Evolutionary conservation across 805 yeast genomes (phyloP).

Genomic region (Cyberlindnera xylosilytica): DNA sequence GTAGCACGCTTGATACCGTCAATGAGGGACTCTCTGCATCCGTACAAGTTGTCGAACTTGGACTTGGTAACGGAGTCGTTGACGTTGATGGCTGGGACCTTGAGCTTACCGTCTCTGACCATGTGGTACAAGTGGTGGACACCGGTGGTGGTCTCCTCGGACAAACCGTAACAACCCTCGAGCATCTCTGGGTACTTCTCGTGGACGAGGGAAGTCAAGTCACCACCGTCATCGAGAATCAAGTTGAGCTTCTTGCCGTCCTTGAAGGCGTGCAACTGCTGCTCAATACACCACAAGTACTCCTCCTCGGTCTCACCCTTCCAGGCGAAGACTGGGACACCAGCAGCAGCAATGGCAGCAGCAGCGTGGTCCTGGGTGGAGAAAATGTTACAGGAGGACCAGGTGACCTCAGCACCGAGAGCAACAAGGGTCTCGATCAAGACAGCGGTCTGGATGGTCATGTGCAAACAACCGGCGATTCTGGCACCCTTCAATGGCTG

Average conservation of each 20-base stretch:
- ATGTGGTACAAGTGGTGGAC: slow-evolving; percentile 98
- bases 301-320: slow-evolving; percentile 99
- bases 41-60: slow-evolving; percentile 98
- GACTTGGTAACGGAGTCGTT: slow-evolving; percentile 99
- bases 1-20: slow-evolving; percentile 99
- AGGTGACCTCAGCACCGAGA: slow-evolving; percentile 98
- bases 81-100: slow-evolving; percentile 99
- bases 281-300: slow-evolving; percentile 98
- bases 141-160: slow-evolving; percentile 99
- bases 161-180: slow-evolving; percentile 89
- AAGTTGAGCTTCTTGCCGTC: slow-evolving; percentile 92
- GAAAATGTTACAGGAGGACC: slow-evolving; percentile 99
- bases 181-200: slow-evolving; percentile 98
- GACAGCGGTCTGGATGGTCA: slow-evolving; percentile 99
- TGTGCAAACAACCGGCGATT: slow-evolving; percentile 98
- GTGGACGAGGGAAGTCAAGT: slow-evolving; percentile 93
- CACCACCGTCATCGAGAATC: slow-evolving; percentile 99
- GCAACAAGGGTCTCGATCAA: slow-evolving; percentile 96
- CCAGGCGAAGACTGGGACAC: slow-evolving; percentile 99
- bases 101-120: slow-evolving; percentile 82
- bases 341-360: slow-evolving; percentile 99
- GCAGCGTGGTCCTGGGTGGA: slow-evolving; percentile 99
- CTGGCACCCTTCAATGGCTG: slow-evolving; percentile 99
- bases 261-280: slow-evolving; percentile 97
- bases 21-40: slow-evolving; percentile 97